phyloP scores from a whole-genome alignment of 768 basidiomycete genomes.

The Hydnomerulius pinastri region DNA sequence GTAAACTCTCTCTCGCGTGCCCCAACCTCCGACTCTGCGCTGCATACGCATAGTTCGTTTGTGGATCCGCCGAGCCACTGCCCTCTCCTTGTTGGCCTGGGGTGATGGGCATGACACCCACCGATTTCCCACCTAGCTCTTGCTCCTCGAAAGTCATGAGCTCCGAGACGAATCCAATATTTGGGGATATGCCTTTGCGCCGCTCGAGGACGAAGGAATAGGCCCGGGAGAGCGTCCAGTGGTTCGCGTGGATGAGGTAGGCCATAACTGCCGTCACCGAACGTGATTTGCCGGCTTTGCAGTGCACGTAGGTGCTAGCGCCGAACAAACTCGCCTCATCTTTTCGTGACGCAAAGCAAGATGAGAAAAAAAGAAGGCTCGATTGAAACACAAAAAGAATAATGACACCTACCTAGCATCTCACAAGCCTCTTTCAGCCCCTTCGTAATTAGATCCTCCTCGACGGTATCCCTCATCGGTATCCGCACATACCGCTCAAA shows the following conservation, averaged over 20 bases:
- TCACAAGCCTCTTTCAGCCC: constrained; percentile 86
- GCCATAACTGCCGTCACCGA: constrained; percentile 97
- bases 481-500: constrained; percentile 88
- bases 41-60: constrained; percentile 42
- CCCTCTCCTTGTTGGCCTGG: constrained; percentile 19
- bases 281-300: constrained; percentile 93
- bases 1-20: constrained; percentile 73
- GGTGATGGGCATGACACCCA: constrained; percentile 21
- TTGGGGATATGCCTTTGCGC: constrained; percentile 93
- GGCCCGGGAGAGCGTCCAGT: constrained; percentile 91
- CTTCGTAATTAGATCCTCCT: constrained; percentile 84
- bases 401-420: constrained; percentile 64
- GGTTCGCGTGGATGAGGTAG: constrained; percentile 95
- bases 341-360: constrained; percentile 37
- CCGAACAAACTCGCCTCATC: constrained; percentile 92
- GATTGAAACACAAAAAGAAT: background rate
- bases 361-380: constrained; percentile 7
- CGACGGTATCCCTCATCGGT: constrained; percentile 94
- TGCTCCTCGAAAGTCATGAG: constrained; percentile 95
- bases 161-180: constrained; percentile 97
- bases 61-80: constrained; percentile 27
- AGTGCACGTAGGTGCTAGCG: constrained; percentile 92
- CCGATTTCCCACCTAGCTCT: constrained; percentile 68
- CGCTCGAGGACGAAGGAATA: constrained; percentile 92
- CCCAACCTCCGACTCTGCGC: constrained; percentile 55